Evolutionary conservation across 139 green algal genomes (phyloP).

Genomic region (Mesotaenium endlicherianum): DNA sequence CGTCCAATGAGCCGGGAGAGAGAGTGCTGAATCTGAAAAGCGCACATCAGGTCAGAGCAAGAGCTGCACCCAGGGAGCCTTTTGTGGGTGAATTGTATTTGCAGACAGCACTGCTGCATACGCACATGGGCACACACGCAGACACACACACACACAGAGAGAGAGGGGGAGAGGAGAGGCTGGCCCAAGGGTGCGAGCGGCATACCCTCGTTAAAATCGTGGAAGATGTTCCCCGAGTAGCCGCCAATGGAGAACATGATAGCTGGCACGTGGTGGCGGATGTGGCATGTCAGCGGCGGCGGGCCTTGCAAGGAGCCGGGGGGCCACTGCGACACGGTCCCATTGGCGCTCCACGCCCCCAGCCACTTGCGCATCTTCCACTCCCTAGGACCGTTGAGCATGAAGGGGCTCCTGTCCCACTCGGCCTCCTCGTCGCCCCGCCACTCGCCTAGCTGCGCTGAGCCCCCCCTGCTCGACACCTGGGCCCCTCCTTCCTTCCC

Average conservation of each 20-base stretch:
- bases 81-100: no score
- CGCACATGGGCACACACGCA: no score
- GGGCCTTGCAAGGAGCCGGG: neutral
- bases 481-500: neutral
- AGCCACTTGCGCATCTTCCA: neutral
- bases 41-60: no score
- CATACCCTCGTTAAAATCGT: conserved; percentile 24
- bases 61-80: no score
- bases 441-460: neutral
- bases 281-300: neutral
- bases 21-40: no score
- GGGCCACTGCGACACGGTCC: neutral
- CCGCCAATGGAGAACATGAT: neutral
- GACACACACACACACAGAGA: no score
- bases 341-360: neutral
- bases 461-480: neutral
- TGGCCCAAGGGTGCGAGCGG: no score
- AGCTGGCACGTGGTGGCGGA: neutral
- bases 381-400: neutral
- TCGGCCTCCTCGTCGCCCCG: neutral
- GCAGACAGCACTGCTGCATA: no score
- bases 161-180: no score
- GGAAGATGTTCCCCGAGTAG: conserved; percentile 2
- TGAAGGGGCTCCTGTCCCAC: neutral
- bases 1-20: no score